Evolutionary conservation across 2,329 filamentous ascomycete species (phyloP).

Genomic region (Colletotrichum filicis): DNA sequence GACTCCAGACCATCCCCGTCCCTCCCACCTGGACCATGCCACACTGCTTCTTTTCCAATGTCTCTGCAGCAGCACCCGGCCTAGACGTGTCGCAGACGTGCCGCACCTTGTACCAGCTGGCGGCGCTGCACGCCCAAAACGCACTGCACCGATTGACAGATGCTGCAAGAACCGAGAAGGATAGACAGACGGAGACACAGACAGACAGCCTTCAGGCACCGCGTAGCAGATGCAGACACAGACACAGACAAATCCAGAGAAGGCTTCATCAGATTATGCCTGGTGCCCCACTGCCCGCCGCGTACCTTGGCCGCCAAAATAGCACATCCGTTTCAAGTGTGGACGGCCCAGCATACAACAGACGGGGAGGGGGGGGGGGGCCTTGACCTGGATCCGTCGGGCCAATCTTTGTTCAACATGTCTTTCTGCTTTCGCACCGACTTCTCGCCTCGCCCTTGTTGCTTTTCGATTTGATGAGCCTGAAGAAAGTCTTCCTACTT

Average conservation of each 20-base stretch:
- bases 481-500: not conserved
- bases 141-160: constrained; percentile 11
- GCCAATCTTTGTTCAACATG: not conserved
- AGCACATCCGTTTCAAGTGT: constrained; percentile 27
- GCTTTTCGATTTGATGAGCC: not conserved
- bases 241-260: not conserved
- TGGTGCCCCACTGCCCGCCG: constrained; percentile 18
- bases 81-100: constrained; percentile 24
- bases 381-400: not conserved
- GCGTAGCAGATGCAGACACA: not conserved
- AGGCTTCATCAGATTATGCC: constrained; percentile 18
- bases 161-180: not conserved
- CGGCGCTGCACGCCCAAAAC: constrained; percentile 24
- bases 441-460: not conserved
- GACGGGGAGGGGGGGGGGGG: not conserved
- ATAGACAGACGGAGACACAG: not conserved
- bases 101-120: constrained; percentile 24
- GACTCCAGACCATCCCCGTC: constrained; percentile 13
- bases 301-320: constrained; percentile 27
- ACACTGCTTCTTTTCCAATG: not conserved
- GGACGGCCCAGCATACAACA: constrained; percentile 6
- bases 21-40: not conserved
- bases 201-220: constrained; percentile 1
- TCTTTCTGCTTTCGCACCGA: not conserved
- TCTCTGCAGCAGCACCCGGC: constrained; percentile 4